Evolutionary conservation across 1,284 basidiomycete genomes (phyloP).

Genomic region (Fomitopsis betulina): DNA sequence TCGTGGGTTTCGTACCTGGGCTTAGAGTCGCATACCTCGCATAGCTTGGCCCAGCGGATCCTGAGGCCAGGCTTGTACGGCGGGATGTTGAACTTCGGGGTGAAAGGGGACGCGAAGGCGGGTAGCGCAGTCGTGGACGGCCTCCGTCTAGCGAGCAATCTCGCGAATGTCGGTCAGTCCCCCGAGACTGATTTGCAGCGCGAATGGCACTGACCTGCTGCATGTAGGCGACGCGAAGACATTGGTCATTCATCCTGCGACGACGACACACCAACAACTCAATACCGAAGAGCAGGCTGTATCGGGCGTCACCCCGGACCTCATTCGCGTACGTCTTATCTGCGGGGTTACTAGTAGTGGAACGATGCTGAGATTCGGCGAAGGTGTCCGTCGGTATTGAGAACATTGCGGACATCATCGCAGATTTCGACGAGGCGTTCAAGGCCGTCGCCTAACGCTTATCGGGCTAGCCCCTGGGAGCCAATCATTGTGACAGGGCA

Average conservation of each 20-base stretch:
- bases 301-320: slow-evolving; percentile 76
- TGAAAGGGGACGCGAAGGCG: slow-evolving; percentile 59
- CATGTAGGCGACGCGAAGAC: slow-evolving; percentile 65
- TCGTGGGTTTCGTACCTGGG: slow-evolving; percentile 85
- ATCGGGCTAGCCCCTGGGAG: too few relatives aligned
- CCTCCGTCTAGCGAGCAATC: slow-evolving; percentile 70
- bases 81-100: slow-evolving; percentile 80
- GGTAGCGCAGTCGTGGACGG: slow-evolving; percentile 73
- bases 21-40: slow-evolving; percentile 58
- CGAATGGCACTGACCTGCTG: not conserved
- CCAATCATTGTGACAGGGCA: too few relatives aligned
- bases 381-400: slow-evolving; percentile 63
- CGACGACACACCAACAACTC: slow-evolving; percentile 83
- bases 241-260: slow-evolving; percentile 78
- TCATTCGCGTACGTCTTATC: slow-evolving; percentile 30
- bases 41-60: slow-evolving; percentile 56
- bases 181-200: not conserved
- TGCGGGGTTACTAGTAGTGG: not conserved
- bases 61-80: slow-evolving; percentile 62
- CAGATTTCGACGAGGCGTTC: slow-evolving; percentile 72
- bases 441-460: slow-evolving; percentile 14
- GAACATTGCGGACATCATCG: slow-evolving; percentile 80
- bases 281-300: slow-evolving; percentile 61
- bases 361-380: not conserved
- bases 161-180: slow-evolving; percentile 69